Evolutionary conservation across 495 filamentous ascomycete genomes (phyloP).

Genomic region (Cercophora newfieldiana): DNA sequence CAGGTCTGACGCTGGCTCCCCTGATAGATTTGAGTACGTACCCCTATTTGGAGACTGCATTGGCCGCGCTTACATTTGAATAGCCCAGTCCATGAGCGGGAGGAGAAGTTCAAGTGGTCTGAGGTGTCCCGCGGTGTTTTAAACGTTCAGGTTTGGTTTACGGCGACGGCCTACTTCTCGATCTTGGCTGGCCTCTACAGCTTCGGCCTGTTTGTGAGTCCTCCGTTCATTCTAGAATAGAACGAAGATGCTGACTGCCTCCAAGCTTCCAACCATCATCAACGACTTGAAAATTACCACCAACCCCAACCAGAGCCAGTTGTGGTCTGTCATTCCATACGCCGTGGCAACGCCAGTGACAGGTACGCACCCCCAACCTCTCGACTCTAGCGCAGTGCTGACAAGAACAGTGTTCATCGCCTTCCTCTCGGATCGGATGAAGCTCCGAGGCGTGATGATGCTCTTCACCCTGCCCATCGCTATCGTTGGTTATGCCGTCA

Average conservation of each 20-base stretch:
- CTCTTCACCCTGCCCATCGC: slow-evolving; percentile 46
- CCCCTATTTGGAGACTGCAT: background rate
- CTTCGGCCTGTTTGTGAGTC: slow-evolving; percentile 55
- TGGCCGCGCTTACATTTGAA: background rate
- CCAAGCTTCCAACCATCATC: slow-evolving; percentile 68
- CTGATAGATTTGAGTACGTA: slow-evolving; percentile 37
- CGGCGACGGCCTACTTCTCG: slow-evolving; percentile 46
- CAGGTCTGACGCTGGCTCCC: slow-evolving; percentile 24
- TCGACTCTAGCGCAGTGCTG: slow-evolving; percentile 29
- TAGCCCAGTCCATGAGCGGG: slow-evolving; percentile 38
- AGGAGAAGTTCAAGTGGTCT: slow-evolving; percentile 62
- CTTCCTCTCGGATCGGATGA: slow-evolving; percentile 48
- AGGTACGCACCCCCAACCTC: slow-evolving; percentile 40
- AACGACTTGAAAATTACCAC: slow-evolving; percentile 59
- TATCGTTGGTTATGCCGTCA: slow-evolving; percentile 59
- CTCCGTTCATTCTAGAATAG: background rate
- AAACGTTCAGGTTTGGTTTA: slow-evolving; percentile 59
- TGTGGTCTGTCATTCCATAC: slow-evolving; percentile 69
- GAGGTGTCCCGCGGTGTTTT: slow-evolving; percentile 62
- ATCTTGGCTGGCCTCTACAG: slow-evolving; percentile 48
- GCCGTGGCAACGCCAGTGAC: slow-evolving; percentile 59
- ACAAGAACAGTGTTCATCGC: slow-evolving; percentile 39
- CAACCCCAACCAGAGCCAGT: slow-evolving; percentile 60
- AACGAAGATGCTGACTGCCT: slow-evolving; percentile 37
- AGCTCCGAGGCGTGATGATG: slow-evolving; percentile 37